Conservation (phyloP, 2,329 filamentous ascomycete genomes). For the Colletotrichum endophyticum region DNA sequence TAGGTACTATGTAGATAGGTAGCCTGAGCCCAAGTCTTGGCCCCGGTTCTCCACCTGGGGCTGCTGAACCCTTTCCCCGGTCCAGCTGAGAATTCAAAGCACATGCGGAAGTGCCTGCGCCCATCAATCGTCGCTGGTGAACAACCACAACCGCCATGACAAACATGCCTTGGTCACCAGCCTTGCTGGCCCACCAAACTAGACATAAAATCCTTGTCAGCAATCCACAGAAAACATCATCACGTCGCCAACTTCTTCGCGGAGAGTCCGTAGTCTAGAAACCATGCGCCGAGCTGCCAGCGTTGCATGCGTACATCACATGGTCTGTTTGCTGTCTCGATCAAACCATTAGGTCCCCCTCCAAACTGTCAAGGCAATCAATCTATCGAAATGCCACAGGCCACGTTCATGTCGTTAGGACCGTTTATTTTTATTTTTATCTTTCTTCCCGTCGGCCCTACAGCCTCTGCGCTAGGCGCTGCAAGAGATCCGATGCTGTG, state of each 20-base stretch:
- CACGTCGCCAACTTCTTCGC: neutral
- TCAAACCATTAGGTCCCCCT: neutral
- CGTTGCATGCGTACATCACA: neutral
- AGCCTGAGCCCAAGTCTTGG: neutral
- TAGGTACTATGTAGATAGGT: too few relatives aligned
- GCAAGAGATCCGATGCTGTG: neutral
- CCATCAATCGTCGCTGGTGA: neutral
- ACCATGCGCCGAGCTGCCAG: neutral
- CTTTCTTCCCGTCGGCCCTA: neutral
- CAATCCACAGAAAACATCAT: neutral
- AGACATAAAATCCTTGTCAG: neutral
- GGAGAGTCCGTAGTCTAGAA: neutral
- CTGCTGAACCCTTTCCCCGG: neutral
- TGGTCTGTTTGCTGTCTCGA: neutral
- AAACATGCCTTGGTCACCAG: neutral
- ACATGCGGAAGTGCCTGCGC: neutral
- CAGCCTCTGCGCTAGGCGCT: neutral
- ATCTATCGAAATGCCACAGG: neutral
- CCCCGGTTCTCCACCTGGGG: neutral
- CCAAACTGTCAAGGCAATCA: neutral
- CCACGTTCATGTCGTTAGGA: neutral
- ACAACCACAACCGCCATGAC: neutral
- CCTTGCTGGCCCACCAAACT: neutral
- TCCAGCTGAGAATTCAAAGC: neutral
- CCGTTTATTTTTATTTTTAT: neutral